phyloP scores from a whole-genome alignment of 116 monocot genomes.

The Posidonia oceanica region DNA sequence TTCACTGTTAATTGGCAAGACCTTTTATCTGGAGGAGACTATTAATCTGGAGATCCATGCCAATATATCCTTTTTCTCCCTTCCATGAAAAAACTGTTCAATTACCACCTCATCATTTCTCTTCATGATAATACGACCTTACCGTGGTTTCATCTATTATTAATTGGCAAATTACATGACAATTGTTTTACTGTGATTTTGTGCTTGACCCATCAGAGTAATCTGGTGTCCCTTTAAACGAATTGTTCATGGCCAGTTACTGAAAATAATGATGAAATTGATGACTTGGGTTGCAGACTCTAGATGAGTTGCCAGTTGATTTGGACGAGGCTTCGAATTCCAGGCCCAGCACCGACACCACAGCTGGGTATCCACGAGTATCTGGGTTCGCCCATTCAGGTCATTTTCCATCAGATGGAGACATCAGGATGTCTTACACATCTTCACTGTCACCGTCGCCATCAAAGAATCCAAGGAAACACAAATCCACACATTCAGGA shows the following conservation, averaged over 20 bases:
- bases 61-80: too few relatives aligned
- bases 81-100: too few relatives aligned
- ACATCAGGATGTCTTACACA: background rate
- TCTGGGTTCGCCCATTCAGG: background rate
- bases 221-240: too few relatives aligned
- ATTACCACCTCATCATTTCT: too few relatives aligned
- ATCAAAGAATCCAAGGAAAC: constrained; percentile 2
- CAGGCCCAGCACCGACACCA: constrained; percentile 1
- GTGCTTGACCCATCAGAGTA: too few relatives aligned
- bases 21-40: too few relatives aligned
- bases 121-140: too few relatives aligned
- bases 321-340: constrained; percentile 24
- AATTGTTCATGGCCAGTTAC: too few relatives aligned
- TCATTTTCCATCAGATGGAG: constrained; percentile 5
- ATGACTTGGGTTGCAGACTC: constrained; percentile 12
- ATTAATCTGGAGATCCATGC: too few relatives aligned
- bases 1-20: too few relatives aligned
- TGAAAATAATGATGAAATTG: background rate
- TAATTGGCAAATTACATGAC: background rate
- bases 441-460: background rate
- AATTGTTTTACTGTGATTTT: background rate
- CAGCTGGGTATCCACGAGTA: background rate
- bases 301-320: constrained; percentile 25
- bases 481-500: constrained; percentile 10
- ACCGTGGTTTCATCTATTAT: background rate